Evolutionary conservation across 2,329 filamentous ascomycete species (phyloP), one percentile per base, ranked within the genome.

Genomic region (Reticulascus tulasneorum): DNA sequence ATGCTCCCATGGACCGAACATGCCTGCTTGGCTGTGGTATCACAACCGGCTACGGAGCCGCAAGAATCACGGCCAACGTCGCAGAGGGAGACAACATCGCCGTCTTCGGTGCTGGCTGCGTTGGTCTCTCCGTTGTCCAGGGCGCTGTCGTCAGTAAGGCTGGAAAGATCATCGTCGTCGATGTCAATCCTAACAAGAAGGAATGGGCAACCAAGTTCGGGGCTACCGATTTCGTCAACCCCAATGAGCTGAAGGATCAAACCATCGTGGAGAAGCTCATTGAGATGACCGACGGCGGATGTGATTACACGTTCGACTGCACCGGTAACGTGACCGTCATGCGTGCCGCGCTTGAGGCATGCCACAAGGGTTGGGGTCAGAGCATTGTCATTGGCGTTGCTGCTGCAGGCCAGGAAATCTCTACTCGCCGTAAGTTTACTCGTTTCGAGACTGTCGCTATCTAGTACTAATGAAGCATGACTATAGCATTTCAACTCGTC

Each of bases 231-330:
- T 98, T 98, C 57, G 86, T 98, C 54, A 97, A 98, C 74, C 93
- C 93, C 28, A 81, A 75, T 41, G 83, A 91, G 64, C 70, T 91
- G 45, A 73, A 78, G 50, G 77, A 74, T 46, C 84, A 91, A 75
- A 87, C 77, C 42, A 85, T 97, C 51, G 87, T 94, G 54, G 88
- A 95, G 57, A 84, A 91, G 71, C 77, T 98, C 47, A 80, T 97
- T 50, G 91, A 97, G 67, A 89, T 97, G 84, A 98, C 93, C 2
- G 93, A 97, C 55, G 93, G 93, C 48, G 93, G 93, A 33, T 94
- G 89, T 62, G 93, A 98, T 71, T 97, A 96, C 73, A 98, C 93
- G 32, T 98, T 98, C 60, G 93, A 98, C 72, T 97, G 93, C 76
- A 98, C 93, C 7, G 93, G 93, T 42, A 97, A 97, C 57, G 90